phyloP scores from a whole-genome alignment of 768 basidiomycete genomes.

The Boletus rufocinnamomeus region DNA sequence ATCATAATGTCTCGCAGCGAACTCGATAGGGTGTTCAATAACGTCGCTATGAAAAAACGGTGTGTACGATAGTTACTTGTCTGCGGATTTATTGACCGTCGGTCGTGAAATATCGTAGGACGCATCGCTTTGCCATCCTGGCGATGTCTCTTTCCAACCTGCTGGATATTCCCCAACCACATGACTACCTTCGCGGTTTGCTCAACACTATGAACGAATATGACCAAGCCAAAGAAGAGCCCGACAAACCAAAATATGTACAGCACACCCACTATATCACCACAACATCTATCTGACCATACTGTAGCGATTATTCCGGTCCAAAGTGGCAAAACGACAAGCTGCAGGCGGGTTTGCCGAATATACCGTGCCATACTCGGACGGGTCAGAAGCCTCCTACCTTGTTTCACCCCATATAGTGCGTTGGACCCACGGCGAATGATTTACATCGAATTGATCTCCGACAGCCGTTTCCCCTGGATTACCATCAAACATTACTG shows the following conservation, averaged over 20 bases:
- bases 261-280: slow-evolving; percentile 9
- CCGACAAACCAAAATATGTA: slow-evolving; percentile 70
- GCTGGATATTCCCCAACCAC: slow-evolving; percentile 77
- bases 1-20: slow-evolving; percentile 74
- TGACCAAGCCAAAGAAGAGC: slow-evolving; percentile 62
- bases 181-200: slow-evolving; percentile 77
- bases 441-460: slow-evolving; percentile 6
- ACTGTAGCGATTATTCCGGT: slow-evolving; percentile 57
- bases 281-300: slow-evolving; percentile 11
- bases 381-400: slow-evolving; percentile 65
- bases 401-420: slow-evolving; percentile 77
- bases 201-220: slow-evolving; percentile 73
- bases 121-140: slow-evolving; percentile 79
- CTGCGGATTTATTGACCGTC: slow-evolving; percentile 1
- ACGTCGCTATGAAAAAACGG: slow-evolving; percentile 78
- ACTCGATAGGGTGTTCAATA: slow-evolving; percentile 74
- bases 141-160: slow-evolving; percentile 84
- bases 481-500: slow-evolving; percentile 87
- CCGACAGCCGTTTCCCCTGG: slow-evolving; percentile 78
- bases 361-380: slow-evolving; percentile 60
- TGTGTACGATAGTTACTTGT: slow-evolving; percentile 33
- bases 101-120: slow-evolving; percentile 45
- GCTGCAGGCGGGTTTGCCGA: slow-evolving; percentile 54
- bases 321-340: slow-evolving; percentile 57
- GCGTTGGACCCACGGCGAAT: slow-evolving; percentile 30